Percentiles rank a stretch among this genome's conserved stretches.
Conservation (phyloP, 2,329 filamentous ascomycete genomes). For the Venturia pyrina region DNA sequence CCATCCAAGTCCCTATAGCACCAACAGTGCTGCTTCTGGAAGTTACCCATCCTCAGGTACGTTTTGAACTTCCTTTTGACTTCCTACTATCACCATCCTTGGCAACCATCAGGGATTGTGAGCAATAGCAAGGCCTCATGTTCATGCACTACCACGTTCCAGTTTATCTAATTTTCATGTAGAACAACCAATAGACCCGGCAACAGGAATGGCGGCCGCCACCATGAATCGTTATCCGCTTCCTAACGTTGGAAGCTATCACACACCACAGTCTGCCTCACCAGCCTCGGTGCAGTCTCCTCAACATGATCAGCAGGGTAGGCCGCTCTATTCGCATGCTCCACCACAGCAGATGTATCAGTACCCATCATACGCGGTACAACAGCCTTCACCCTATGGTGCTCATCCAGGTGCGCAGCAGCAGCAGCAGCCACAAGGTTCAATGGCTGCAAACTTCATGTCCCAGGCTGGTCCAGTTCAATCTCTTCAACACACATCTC, state of each 20-base stretch:
- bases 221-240: constrained; percentile 67
- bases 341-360: constrained; percentile 80
- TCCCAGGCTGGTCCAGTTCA: constrained; percentile 36
- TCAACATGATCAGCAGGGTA: constrained; percentile 77
- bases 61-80: constrained; percentile 25
- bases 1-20: constrained; percentile 74
- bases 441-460: constrained; percentile 44
- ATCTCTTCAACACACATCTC: constrained; percentile 29
- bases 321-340: constrained; percentile 75
- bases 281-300: constrained; percentile 87
- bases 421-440: constrained; percentile 28
- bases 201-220: constrained; percentile 48
- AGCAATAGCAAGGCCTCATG: background rate
- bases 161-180: background rate
- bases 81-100: constrained; percentile 5
- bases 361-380: constrained; percentile 47
- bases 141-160: background rate
- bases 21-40: constrained; percentile 61
- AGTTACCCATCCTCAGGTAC: constrained; percentile 82
- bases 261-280: constrained; percentile 91
- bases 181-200: constrained; percentile 10
- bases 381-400: constrained; percentile 48
- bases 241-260: constrained; percentile 56
- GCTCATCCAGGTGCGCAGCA: constrained; percentile 44
- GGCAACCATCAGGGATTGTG: background rate